These are phyloP conservation scores for Colletotrichum chrysophilum DNA, from an alignment of 2,329 filamentous ascomycete genomes.

Conservation along the genomic window DNA sequence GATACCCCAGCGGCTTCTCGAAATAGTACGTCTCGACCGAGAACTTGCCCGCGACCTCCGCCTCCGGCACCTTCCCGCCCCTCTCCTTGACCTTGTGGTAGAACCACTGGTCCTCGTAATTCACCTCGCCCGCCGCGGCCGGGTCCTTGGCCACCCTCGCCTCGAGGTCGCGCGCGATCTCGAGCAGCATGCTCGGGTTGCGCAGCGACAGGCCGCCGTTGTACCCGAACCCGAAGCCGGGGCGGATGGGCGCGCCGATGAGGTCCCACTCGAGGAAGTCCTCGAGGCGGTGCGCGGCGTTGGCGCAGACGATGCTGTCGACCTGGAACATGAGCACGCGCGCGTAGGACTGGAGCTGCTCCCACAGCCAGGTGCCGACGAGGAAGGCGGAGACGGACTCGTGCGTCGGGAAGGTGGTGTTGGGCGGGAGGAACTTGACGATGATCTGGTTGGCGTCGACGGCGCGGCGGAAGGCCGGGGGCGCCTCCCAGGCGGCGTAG, in stretches of 20 bases:
- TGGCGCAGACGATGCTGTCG: conserved; percentile 42
- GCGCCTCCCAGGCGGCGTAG: conserved; percentile 21
- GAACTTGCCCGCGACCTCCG: conserved; percentile 27
- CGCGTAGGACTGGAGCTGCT: conserved; percentile 34
- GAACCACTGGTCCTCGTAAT: conserved; percentile 32
- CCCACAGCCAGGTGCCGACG: conserved; percentile 39
- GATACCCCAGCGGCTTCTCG: conserved; percentile 29
- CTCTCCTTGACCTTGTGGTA: conserved; percentile 26
- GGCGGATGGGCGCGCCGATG: conserved; percentile 33
- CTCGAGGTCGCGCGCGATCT: conserved; percentile 20
- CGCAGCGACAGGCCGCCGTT: conserved; percentile 38
- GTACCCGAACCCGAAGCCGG: conserved; percentile 27
- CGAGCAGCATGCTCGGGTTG: conserved; percentile 30
- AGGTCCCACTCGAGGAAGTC: conserved; percentile 41
- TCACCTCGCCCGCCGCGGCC: neutral
- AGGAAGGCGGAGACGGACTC: conserved; percentile 31
- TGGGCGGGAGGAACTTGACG: conserved; percentile 41
- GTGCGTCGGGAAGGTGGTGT: conserved; percentile 35
- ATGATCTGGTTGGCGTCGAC: conserved; percentile 36
- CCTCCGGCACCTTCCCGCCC: conserved; percentile 23
- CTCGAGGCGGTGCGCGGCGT: conserved; percentile 30
- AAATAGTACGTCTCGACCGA: conserved; percentile 29
- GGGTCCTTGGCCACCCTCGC: neutral
- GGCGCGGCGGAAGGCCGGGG: conserved; percentile 37
- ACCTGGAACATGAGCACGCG: conserved; percentile 44